Conservation (phyloP, 176 grass and related monocot genomes). For the Tillandsia leiboldiana region DNA sequence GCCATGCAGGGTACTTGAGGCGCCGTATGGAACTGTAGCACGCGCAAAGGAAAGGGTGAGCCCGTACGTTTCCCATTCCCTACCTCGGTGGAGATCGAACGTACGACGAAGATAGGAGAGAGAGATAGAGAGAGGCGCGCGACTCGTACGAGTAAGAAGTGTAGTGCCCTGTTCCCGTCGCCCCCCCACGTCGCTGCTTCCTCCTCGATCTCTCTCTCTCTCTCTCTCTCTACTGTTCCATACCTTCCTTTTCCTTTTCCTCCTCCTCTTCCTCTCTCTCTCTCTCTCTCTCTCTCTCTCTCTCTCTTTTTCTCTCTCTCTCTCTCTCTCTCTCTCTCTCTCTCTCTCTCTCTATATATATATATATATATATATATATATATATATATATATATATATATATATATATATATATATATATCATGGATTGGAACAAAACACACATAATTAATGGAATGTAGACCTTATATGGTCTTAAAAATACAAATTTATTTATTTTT, state of each 20-base stretch:
- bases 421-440: not conserved
- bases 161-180: conserved; percentile 12
- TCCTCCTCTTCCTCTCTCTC: not conserved
- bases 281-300: conserved; percentile 4
- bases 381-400: too few species aligned
- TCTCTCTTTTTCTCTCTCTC: not conserved
- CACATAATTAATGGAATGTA: too few species aligned
- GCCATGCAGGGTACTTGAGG: too few species aligned
- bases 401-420: too few species aligned
- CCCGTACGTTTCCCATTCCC: not conserved
- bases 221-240: not conserved
- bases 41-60: not conserved
- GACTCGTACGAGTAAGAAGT: not conserved
- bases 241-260: too few species aligned
- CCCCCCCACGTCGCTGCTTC: not conserved
- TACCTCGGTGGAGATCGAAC: conserved; percentile 40
- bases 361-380: too few species aligned
- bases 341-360: too few species aligned
- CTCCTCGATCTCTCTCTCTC: not conserved
- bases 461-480: too few species aligned
- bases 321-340: too few species aligned
- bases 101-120: conserved; percentile 5
- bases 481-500: too few species aligned
- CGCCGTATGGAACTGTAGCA: conserved; percentile 21
- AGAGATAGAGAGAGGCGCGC: not conserved